Base-by-base conservation (phyloP, 768 basidiomycete species). In the Lactarius trivialis region DNA sequence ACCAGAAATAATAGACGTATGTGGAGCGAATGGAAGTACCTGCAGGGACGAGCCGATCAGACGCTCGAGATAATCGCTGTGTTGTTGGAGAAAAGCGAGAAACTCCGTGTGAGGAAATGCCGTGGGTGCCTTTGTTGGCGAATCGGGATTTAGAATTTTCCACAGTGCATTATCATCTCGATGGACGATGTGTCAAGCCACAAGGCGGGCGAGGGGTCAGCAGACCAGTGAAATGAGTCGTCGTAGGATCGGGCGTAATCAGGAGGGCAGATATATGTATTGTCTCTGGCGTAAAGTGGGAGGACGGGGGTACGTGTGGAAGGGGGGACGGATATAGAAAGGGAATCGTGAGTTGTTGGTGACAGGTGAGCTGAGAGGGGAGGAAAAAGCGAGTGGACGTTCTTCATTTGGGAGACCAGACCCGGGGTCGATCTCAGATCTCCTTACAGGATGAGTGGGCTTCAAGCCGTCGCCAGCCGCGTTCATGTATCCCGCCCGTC, bases 361-460 rank as follows among this genome's bases (percentile, higher is more conserved):
- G 63, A 56, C 53, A 54, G 60, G 59, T 55, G 58, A 55, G 57
- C 60, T 49, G 64, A 24, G 64, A 56, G 64, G 60, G 45, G 60
- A 63, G 61, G 55, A 63, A 63, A 63, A 65, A 62, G 64, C 60
- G 55, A 56, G 55, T 58, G 61, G 56, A 57, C 61, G 64, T 54
- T 57, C 64, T 65, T 65, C 64, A 65, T 65, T 65, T 65, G 64
- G 64, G 56, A 54, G 64, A 65, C 61, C 56, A 64, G 64, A 50
- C 64, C 64, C 63, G 63, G 64, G 64, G 64, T 54, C 61, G 64
- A 65, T 65, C 64, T 65, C 30, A 65, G 64, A 65, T 65, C 64
- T 65, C 61, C 64, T 65, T 65, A 64, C 64, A 65, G 64, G 64
- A 65, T 65, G 64, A 64, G 61, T 65, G 61, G 55, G 61, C 64